These are phyloP conservation scores for Torrubiellomyces zombiae DNA, from an alignment of 2,329 filamentous ascomycete species.

Conservation along the genomic window DNA sequence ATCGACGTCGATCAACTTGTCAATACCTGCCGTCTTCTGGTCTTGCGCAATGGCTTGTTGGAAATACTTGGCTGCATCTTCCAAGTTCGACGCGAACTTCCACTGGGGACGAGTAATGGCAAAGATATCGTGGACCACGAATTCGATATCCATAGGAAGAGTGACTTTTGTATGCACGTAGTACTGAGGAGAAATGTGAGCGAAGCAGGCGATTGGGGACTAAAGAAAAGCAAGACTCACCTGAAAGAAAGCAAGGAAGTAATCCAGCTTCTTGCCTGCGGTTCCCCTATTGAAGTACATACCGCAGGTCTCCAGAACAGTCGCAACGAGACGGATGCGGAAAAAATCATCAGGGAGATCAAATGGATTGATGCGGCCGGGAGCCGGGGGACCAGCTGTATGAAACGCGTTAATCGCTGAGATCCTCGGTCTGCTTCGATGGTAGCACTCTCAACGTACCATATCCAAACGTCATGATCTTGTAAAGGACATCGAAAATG, in stretches of 20 bases:
- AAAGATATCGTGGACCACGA: constrained; percentile 86
- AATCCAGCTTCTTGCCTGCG: constrained; percentile 93
- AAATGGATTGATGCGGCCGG: constrained; percentile 58
- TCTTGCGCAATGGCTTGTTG: constrained; percentile 80
- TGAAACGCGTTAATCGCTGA: constrained; percentile 7
- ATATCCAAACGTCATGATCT: constrained; percentile 85
- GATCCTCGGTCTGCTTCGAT: too few relatives aligned
- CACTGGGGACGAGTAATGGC: constrained; percentile 75
- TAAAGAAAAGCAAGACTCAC: constrained; percentile 19
- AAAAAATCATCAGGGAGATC: constrained; percentile 93
- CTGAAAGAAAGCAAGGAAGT: constrained; percentile 92
- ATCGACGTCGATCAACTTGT: constrained; percentile 53
- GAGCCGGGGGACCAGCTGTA: constrained; percentile 59
- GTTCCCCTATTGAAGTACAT: constrained; percentile 90
- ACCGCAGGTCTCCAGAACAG: constrained; percentile 83
- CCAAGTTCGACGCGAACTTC: constrained; percentile 66
- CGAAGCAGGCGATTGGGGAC: not conserved
- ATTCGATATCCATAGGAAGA: constrained; percentile 92
- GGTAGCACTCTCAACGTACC: constrained; percentile 23
- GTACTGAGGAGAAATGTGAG: constrained; percentile 37
- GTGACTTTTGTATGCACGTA: constrained; percentile 84
- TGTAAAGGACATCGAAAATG: constrained; percentile 90
- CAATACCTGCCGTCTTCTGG: constrained; percentile 61
- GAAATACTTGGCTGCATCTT: constrained; percentile 73
- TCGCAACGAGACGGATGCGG: constrained; percentile 78